These are phyloP conservation scores for Coniochaeta prunicola DNA, from an alignment of 2,329 filamentous ascomycete genomes.

Conservation along the genomic window DNA sequence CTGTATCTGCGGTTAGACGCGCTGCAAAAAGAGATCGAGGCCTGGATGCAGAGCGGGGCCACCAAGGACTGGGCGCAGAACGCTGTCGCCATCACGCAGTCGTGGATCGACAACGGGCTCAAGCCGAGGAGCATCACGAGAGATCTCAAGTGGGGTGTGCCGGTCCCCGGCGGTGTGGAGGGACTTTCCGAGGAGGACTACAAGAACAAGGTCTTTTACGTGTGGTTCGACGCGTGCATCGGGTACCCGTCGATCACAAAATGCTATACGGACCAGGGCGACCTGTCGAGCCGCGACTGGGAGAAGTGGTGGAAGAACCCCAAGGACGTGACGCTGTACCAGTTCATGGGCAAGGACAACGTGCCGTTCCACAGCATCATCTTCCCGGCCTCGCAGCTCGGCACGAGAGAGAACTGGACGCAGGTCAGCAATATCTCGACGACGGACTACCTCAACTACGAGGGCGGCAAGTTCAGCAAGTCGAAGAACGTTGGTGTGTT, in stretches of 20 bases:
- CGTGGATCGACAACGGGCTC: slow-evolving; percentile 77
- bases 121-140: slow-evolving; percentile 84
- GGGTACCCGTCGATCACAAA: slow-evolving; percentile 94
- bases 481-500: slow-evolving; percentile 86
- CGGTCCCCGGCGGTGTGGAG: slow-evolving; percentile 40
- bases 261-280: slow-evolving; percentile 61
- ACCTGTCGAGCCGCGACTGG: slow-evolving; percentile 58
- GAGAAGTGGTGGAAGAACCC: slow-evolving; percentile 92
- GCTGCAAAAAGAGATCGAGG: slow-evolving; percentile 67
- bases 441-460: slow-evolving; percentile 85
- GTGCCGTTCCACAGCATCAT: slow-evolving; percentile 79
- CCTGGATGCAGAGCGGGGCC: slow-evolving; percentile 64
- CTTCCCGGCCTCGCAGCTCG: slow-evolving; percentile 82
- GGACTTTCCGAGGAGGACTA: slow-evolving; percentile 48
- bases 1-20: slow-evolving; percentile 83
- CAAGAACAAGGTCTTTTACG: slow-evolving; percentile 71
- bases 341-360: slow-evolving; percentile 94
- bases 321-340: slow-evolving; percentile 79
- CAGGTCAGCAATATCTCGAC: slow-evolving; percentile 83
- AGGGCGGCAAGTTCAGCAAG: slow-evolving; percentile 88
- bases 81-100: slow-evolving; percentile 67
- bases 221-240: slow-evolving; percentile 66
- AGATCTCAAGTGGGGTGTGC: slow-evolving; percentile 83
- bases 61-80: slow-evolving; percentile 73
- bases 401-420: slow-evolving; percentile 80